A percentile compares a stretch with the other conserved stretches of the same genome.
These are phyloP conservation scores for Chalciporus chontae DNA, from an alignment of 768 basidiomycete species.

Conservation along the genomic window DNA sequence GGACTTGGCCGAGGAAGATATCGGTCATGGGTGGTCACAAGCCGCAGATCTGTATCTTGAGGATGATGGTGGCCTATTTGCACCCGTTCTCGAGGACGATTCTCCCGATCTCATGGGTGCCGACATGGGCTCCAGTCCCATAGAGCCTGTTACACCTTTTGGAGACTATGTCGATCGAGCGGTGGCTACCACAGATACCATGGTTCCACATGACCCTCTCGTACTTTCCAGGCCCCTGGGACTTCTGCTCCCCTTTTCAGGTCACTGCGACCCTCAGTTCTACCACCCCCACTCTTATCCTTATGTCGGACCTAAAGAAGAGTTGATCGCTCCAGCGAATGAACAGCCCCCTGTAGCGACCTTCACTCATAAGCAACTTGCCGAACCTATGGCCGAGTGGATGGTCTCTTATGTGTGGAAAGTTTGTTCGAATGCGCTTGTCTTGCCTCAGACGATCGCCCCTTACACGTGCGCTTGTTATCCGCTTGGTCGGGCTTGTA, in stretches of 20 bases:
- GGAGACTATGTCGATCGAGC: conserved; percentile 73
- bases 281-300: conserved; percentile 17
- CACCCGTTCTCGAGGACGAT: conserved; percentile 62
- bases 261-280: conserved; percentile 25
- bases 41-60: conserved; percentile 18
- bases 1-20: conserved; percentile 9
- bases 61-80: conserved; percentile 41
- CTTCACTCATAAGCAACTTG: conserved; percentile 62
- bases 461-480: conserved; percentile 49
- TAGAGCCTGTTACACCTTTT: conserved; percentile 75
- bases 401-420: conserved; percentile 79
- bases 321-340: conserved; percentile 41
- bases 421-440: conserved; percentile 69
- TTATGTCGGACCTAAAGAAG: conserved; percentile 15
- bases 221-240: conserved; percentile 16
- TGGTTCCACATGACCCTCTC: conserved; percentile 23
- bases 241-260: conserved; percentile 20
- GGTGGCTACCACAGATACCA: conserved; percentile 43
- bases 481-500: neutral
- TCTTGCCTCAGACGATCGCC: conserved; percentile 51
- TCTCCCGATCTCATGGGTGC: conserved; percentile 53
- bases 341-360: conserved; percentile 35
- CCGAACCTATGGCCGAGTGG: conserved; percentile 79
- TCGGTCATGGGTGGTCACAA: conserved; percentile 17
- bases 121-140: conserved; percentile 61